phyloP scores from a whole-genome alignment of 2,329 filamentous ascomycete species.

The Penicillium sp. region DNA sequence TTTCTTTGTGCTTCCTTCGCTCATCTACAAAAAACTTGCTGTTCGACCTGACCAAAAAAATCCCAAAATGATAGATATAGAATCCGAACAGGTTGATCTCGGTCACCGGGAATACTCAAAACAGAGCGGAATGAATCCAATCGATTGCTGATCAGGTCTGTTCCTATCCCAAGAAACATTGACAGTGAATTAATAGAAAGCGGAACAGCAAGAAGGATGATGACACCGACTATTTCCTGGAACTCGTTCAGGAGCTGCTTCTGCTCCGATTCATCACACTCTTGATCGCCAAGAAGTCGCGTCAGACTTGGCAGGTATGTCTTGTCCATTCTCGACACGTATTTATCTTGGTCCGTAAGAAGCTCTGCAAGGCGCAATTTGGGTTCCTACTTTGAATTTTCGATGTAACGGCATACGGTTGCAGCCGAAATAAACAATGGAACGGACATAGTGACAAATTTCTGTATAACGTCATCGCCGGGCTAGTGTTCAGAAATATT shows the following conservation, averaged over 20 bases:
- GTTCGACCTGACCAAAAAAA: constrained; percentile 21
- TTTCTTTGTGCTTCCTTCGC: constrained; percentile 7
- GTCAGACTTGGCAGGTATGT: constrained; percentile 5
- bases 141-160: constrained; percentile 6
- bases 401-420: not conserved
- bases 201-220: constrained; percentile 17
- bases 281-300: constrained; percentile 5
- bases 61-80: constrained; percentile 29
- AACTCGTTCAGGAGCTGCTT: constrained; percentile 5
- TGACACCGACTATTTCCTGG: constrained; percentile 15
- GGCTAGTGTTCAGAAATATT: constrained; percentile 1
- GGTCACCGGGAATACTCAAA: constrained; percentile 11
- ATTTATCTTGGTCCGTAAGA: constrained; percentile 4
- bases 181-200: constrained; percentile 16
- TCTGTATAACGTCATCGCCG: not conserved
- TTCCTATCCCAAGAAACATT: constrained; percentile 5
- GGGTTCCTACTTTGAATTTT: constrained; percentile 2
- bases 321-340: constrained; percentile 9
- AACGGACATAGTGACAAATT: not conserved
- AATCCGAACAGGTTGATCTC: constrained; percentile 13
- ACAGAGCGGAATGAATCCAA: constrained; percentile 15
- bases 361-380: constrained; percentile 2
- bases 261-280: constrained; percentile 2
- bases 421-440: not conserved
- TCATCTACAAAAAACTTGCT: constrained; percentile 25